Percentiles rank a stretch among this genome's conserved stretches.
Evolutionary conservation across 1,284 basidiomycete species (phyloP).

Genomic region (Lentinula novae-zelandiae): DNA sequence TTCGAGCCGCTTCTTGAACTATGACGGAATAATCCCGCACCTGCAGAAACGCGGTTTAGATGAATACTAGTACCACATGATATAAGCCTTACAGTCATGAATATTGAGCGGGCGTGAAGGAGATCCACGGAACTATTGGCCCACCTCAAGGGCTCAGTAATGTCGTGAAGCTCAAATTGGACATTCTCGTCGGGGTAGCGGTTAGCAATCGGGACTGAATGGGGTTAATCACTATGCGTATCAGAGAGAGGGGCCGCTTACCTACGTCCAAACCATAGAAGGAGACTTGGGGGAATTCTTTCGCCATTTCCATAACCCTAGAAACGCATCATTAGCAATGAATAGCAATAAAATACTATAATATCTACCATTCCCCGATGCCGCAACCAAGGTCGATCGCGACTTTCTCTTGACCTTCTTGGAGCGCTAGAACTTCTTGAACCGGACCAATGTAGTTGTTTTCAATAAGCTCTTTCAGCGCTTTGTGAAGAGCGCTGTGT

Average conservation of each 20-base stretch:
- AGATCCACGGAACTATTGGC: conserved; percentile 50
- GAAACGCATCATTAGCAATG: conserved; percentile 10
- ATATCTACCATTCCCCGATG: conserved; percentile 61
- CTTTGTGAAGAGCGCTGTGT: conserved; percentile 42
- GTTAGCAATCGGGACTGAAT: conserved; percentile 63
- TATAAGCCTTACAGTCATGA: conserved; percentile 48
- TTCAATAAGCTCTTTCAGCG: conserved; percentile 46
- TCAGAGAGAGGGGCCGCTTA: conserved; percentile 27
- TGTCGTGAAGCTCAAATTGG: conserved; percentile 60
- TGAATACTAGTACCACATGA: not conserved
- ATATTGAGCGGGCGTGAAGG: conserved; percentile 56
- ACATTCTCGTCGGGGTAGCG: conserved; percentile 56
- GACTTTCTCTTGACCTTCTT: conserved; percentile 32
- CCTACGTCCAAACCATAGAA: conserved; percentile 73
- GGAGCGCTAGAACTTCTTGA: conserved; percentile 39
- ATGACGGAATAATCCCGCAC: conserved; percentile 45
- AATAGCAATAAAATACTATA: conserved; percentile 20
- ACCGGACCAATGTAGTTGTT: conserved; percentile 58
- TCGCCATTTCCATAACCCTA: conserved; percentile 73
- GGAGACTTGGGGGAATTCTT: conserved; percentile 53
- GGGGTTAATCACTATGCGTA: not conserved
- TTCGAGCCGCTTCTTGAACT: conserved; percentile 51
- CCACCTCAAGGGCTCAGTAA: conserved; percentile 48
- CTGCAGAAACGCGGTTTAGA: conserved; percentile 26
- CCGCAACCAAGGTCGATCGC: conserved; percentile 71